phyloP scores from a whole-genome alignment of 306 rosid species.

The Cicer bijugum region DNA sequence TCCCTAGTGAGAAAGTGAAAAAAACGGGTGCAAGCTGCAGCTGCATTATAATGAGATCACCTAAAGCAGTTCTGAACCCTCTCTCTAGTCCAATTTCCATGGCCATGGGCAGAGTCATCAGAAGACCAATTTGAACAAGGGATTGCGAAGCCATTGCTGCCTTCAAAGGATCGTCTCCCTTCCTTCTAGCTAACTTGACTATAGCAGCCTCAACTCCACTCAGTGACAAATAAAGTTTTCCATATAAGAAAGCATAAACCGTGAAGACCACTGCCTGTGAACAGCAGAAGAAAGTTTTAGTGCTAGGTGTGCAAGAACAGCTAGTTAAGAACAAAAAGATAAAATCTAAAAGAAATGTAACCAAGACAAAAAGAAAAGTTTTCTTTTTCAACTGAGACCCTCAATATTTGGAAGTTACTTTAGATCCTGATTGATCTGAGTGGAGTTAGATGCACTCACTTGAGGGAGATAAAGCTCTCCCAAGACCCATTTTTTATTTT shows the following conservation, averaged over 20 bases:
- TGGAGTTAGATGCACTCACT: neutral
- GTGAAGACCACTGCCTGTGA: constrained; percentile 77
- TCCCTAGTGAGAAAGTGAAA: constrained; percentile 94
- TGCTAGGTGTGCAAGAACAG: constrained; percentile 32
- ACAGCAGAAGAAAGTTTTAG: constrained; percentile 46
- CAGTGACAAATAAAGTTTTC: constrained; percentile 82
- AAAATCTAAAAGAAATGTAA: constrained; percentile 31
- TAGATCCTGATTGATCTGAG: neutral
- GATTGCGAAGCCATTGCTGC: constrained; percentile 92
- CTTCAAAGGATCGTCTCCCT: constrained; percentile 67
- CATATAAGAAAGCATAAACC: constrained; percentile 81
- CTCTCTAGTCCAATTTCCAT: constrained; percentile 99
- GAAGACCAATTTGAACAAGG: constrained; percentile 82
- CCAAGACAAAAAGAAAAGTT: neutral
- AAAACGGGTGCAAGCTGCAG: constrained; percentile 91
- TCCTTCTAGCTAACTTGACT: constrained; percentile 61
- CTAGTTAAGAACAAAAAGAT: constrained; percentile 36
- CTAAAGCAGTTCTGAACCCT: constrained; percentile 85
- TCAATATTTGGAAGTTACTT: neutral
- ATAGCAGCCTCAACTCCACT: constrained; percentile 87
- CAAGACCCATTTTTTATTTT: neutral
- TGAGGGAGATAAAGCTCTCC: neutral
- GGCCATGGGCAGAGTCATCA: constrained; percentile 93
- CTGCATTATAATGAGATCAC: constrained; percentile 85
- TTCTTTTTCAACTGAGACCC: constrained; percentile 1